Percentiles rank a stretch among this genome's conserved stretches.
Conservation (phyloP, 345 rosid genomes). For the Murraya paniculata region DNA sequence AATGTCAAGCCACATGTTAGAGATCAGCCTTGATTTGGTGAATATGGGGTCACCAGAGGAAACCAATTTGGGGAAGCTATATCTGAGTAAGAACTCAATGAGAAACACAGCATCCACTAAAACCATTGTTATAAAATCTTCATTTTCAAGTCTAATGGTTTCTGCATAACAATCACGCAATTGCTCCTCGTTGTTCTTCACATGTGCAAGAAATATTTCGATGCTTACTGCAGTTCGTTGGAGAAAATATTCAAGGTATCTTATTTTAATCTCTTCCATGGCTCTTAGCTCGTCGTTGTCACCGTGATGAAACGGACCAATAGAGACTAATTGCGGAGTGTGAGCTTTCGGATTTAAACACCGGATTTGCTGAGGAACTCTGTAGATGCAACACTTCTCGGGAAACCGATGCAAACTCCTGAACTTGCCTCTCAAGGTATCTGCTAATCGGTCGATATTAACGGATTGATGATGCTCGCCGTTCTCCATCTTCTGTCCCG, state of each 20-base stretch:
- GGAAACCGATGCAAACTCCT: too few relatives aligned
- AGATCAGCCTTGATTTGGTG: too few relatives aligned
- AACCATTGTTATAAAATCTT: conserved; percentile 17
- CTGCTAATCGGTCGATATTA: too few relatives aligned
- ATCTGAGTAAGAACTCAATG: conserved; percentile 7
- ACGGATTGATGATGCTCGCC: too few relatives aligned
- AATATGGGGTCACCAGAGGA: too few relatives aligned
- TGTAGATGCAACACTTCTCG: too few relatives aligned
- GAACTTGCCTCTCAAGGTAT: too few relatives aligned
- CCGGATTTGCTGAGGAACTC: too few relatives aligned
- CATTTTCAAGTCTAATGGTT: background rate
- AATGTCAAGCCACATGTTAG: background rate
- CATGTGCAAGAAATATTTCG: background rate
- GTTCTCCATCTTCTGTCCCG: too few relatives aligned
- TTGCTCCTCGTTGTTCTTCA: background rate
- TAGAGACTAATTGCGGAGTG: too few relatives aligned
- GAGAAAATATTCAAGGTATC: conserved; percentile 16
- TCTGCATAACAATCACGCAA: conserved; percentile 11
- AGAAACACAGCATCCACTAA: conserved; percentile 15
- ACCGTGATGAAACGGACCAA: conserved; percentile 23
- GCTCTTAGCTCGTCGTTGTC: background rate
- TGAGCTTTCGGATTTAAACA: too few relatives aligned
- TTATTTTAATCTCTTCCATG: conserved; percentile 20
- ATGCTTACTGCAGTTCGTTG: background rate
- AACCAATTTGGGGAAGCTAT: too few relatives aligned